Evolutionary conservation across 352 stramenopile genomes (phyloP), one percentile per base, ranked within the genome.

Genomic region (Plasmopara muralis): DNA sequence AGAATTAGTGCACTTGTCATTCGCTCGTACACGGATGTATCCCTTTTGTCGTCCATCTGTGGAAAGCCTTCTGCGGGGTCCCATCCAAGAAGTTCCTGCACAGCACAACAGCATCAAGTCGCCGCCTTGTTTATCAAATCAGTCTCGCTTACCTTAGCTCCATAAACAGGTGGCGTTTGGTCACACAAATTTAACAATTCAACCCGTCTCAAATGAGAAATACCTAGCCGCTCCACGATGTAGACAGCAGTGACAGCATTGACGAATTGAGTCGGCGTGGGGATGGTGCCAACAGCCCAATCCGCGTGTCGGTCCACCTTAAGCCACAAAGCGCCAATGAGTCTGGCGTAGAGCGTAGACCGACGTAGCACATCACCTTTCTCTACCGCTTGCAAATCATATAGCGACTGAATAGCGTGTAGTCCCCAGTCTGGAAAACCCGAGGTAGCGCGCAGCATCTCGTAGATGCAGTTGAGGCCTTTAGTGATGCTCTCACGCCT

Each of bases 41-140:
- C 52, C 14, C 67, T 57, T 13, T 70, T 61, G 30, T 70, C 70
- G 9, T 79, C 73, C 6, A 43, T 35, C 0, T 70, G 62, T 16
- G 68, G 60, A 14, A 44, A 55, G 1, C 62, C 57, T 5, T 70
- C 58, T 15, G 59, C 57, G n/a, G 84, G 84, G 37, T 95, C 72
- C 85, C 85, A 96, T 1, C 87, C 84, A 18, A 95, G 70, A 43
- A 89, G 85, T 20, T 93, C 72, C 70, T 87, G 55, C 8, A 50
- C 6, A 56, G n/a, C 42, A 64, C 15, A 33, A 16, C 16, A 55
- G 40, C 5, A 50, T n/a, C 48, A 20, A 34, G 43, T 13, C 29
- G 48, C 12, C 5, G 6, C 46, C 7, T 38, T 44, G 6, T 31
- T 42, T 42, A 35, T 29, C 39, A n/a, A 9, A 35, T 9, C 6